Percentiles rank a stretch among this genome's conserved stretches.
Evolutionary conservation across 257 asterid species (phyloP).

Genomic region (Solanum medicagineum): DNA sequence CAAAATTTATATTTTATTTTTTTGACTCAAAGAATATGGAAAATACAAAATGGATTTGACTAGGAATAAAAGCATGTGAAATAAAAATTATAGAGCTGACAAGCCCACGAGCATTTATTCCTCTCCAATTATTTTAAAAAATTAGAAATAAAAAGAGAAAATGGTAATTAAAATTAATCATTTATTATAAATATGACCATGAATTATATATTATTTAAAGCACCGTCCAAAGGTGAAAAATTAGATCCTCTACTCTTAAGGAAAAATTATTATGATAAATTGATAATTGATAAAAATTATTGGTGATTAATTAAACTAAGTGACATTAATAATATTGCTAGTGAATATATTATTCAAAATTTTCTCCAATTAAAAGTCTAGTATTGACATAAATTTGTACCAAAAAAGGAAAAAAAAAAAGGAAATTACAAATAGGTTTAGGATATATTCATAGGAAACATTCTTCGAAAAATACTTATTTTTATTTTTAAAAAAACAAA

Average conservation of each 20-base stretch:
- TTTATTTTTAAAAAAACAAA: no score
- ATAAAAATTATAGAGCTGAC: background rate
- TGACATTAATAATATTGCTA: background rate
- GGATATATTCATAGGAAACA: background rate
- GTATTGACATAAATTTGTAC: background rate
- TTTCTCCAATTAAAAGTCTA: background rate
- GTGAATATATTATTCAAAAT: background rate
- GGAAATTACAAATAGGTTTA: background rate
- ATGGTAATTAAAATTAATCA: background rate
- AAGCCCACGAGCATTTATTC: background rate
- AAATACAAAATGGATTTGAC: background rate
- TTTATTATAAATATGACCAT: background rate
- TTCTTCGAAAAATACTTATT: background rate
- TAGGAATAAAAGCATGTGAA: background rate
- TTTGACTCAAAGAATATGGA: background rate
- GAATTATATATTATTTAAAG: background rate
- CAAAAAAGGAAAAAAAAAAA: background rate
- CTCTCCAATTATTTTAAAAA: background rate
- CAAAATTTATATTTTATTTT: background rate
- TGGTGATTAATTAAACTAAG: background rate
- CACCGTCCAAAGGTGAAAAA: background rate
- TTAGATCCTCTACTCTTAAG: background rate
- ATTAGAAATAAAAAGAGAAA: background rate
- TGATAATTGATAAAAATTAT: background rate
- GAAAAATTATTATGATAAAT: background rate